phyloP scores from a whole-genome alignment of 2,329 filamentous ascomycete species.

The Ophiostoma himal-ulmi region DNA sequence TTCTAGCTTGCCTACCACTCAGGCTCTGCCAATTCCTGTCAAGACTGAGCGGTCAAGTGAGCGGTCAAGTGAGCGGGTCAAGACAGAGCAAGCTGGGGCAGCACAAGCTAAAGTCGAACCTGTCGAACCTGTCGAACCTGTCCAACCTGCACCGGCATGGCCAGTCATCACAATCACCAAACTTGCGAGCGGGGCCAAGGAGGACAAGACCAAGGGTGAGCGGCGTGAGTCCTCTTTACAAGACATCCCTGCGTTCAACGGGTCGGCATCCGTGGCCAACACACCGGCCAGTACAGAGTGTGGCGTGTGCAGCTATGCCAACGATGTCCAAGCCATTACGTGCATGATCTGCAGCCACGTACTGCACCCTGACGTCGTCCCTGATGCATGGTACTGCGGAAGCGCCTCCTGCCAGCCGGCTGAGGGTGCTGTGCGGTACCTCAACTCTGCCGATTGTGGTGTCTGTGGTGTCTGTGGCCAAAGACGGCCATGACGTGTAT shows the following conservation, averaged over 20 bases:
- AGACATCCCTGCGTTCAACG: not conserved
- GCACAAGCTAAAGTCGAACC: not conserved
- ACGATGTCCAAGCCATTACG: slow-evolving; percentile 48
- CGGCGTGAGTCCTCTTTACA: not conserved
- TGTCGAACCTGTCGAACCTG: no score
- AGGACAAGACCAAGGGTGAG: not conserved
- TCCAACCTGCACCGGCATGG: not conserved
- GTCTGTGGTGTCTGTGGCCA: slow-evolving; percentile 64
- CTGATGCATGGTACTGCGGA: slow-evolving; percentile 59
- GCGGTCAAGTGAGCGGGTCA: no score
- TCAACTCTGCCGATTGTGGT: slow-evolving; percentile 64
- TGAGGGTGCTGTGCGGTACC: slow-evolving; percentile 46
- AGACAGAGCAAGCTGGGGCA: no score
- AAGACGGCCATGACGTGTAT: not conserved
- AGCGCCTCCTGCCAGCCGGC: slow-evolving; percentile 50
- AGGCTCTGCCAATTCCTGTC: not conserved
- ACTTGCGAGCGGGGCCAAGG: not conserved
- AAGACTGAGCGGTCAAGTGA: not conserved
- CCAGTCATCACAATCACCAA: not conserved
- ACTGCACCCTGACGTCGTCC: slow-evolving; percentile 48
- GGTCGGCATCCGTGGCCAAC: not conserved
- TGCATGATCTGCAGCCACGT: slow-evolving; percentile 69
- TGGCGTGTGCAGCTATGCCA: slow-evolving; percentile 62
- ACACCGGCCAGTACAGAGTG: slow-evolving; percentile 36
- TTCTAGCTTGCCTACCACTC: no score